Conservation (phyloP, 495 filamentous ascomycete species). For the Penicillium riverlandense region DNA sequence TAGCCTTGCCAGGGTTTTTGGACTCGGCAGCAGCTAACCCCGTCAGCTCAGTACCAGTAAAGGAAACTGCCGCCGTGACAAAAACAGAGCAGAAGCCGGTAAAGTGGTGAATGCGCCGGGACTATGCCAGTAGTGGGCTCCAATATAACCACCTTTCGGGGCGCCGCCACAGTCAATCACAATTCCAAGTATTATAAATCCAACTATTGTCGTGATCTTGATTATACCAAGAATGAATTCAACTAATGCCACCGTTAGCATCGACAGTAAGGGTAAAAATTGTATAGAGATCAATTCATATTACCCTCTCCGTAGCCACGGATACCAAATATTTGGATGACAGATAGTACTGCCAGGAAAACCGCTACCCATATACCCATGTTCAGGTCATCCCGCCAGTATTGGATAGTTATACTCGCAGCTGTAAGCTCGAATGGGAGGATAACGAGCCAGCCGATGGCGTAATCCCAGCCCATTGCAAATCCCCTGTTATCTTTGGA, state of each 20-base stretch:
- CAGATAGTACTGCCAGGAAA: constrained; percentile 57
- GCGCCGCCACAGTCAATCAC: constrained; percentile 56
- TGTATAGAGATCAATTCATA: too few species aligned
- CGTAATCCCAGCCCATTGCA: constrained; percentile 47
- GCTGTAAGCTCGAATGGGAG: constrained; percentile 57
- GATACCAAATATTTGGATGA: constrained; percentile 53
- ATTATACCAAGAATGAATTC: too few species aligned
- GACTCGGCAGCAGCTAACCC: neutral
- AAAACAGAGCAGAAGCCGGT: neutral
- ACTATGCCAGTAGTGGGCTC: constrained; percentile 60
- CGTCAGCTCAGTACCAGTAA: neutral
- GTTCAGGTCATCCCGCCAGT: constrained; percentile 40
- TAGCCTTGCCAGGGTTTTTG: constrained; percentile 31
- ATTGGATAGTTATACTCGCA: constrained; percentile 58
- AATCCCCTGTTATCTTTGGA: constrained; percentile 28
- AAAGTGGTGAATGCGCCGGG: constrained; percentile 48
- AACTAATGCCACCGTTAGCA: too few species aligned
- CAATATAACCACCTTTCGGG: constrained; percentile 45
- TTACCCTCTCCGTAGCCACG: too few species aligned
- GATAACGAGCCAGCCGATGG: constrained; percentile 52
- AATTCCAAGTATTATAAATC: constrained; percentile 46
- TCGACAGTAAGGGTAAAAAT: too few species aligned
- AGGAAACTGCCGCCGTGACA: neutral
- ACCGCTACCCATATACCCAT: constrained; percentile 60
- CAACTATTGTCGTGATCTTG: constrained; percentile 7